Evolutionary conservation across 805 yeast species (phyloP).

Genomic region (Suhomyces xylopsoci): DNA sequence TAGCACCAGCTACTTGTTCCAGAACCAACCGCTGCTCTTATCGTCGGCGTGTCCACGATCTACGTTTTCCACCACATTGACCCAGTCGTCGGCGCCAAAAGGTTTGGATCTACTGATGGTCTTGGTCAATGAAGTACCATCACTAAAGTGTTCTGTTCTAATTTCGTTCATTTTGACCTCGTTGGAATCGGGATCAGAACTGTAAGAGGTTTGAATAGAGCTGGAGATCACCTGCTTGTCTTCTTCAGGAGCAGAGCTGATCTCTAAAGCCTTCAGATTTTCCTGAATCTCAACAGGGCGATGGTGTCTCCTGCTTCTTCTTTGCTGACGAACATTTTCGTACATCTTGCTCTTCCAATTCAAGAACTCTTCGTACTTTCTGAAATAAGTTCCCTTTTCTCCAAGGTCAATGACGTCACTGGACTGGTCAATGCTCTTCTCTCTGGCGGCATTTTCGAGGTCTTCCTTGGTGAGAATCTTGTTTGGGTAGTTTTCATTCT

Average conservation of each 20-base stretch:
- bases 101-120: constrained; percentile 32
- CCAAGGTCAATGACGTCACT: constrained; percentile 37
- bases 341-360: constrained; percentile 64
- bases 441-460: constrained; percentile 36
- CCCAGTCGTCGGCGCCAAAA: constrained; percentile 33
- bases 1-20: constrained; percentile 11
- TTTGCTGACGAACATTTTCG: constrained; percentile 39
- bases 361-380: constrained; percentile 59
- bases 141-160: constrained; percentile 31
- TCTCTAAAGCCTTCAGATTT: neutral
- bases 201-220: constrained; percentile 23
- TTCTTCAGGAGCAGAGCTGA: neutral
- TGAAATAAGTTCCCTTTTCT: constrained; percentile 58
- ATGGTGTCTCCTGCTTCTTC: constrained; percentile 13
- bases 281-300: neutral
- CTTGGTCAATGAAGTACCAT: constrained; percentile 35
- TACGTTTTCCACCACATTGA: constrained; percentile 24
- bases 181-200: constrained; percentile 25
- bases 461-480: constrained; percentile 55
- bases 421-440: constrained; percentile 4
- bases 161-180: constrained; percentile 28
- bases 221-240: constrained; percentile 22
- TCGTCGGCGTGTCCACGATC: constrained; percentile 10
- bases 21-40: constrained; percentile 21
- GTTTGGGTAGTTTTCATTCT: constrained; percentile 22